A percentile compares a stretch with the other conserved stretches of the same genome.
Conservation (phyloP, 192 early-diverging fungal genomes). For the Linnemannia hyalina region DNA sequence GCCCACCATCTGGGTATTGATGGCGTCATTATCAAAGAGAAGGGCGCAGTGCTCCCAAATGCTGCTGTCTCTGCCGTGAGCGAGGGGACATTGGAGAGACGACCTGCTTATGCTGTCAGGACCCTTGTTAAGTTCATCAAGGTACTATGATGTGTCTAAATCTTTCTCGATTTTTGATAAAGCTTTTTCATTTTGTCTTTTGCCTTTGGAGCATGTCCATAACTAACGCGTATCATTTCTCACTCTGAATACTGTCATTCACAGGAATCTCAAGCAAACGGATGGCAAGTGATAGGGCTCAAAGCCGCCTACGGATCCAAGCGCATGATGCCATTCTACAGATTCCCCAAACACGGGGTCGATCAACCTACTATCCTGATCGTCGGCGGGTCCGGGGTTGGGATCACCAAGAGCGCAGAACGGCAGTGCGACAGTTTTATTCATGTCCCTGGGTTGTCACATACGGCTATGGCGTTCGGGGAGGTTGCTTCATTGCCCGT, state of each 20-base stretch:
- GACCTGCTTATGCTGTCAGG: conserved; percentile 63
- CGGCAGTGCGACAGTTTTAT: conserved; percentile 67
- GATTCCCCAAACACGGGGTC: neutral
- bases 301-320: conserved; percentile 4
- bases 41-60: conserved; percentile 61
- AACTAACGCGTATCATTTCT: too few species aligned
- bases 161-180: neutral
- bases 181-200: neutral
- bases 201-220: neutral
- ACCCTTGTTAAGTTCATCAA: conserved; percentile 66
- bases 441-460: conserved; percentile 55
- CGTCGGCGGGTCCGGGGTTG: conserved; percentile 71
- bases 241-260: neutral
- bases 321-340: conserved; percentile 1
- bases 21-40: conserved; percentile 65
- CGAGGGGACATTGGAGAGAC: conserved; percentile 74
- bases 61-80: conserved; percentile 70
- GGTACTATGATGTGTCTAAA: conserved; percentile 34
- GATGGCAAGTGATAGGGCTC: conserved; percentile 62
- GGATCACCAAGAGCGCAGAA: conserved; percentile 62
- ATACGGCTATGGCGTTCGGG: neutral
- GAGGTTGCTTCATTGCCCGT: conserved; percentile 39
- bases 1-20: conserved; percentile 72
- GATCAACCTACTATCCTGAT: conserved; percentile 64
- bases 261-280: conserved; percentile 45